These are phyloP conservation scores for Aspergillus sclerotiicarbonarius DNA, from an alignment of 495 filamentous ascomycete genomes.

Conservation along the genomic window DNA sequence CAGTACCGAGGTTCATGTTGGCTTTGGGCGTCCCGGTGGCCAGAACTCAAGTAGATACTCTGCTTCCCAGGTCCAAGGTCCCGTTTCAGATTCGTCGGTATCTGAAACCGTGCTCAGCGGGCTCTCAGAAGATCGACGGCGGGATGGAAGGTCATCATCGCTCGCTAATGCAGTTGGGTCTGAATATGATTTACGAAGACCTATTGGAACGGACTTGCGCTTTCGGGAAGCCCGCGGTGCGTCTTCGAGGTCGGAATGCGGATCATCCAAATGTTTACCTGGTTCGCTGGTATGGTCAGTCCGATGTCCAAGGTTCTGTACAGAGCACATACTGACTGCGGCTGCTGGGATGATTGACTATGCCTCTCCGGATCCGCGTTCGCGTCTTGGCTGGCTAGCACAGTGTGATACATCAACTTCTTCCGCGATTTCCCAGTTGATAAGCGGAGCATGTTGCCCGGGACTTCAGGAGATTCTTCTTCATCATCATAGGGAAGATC, in stretches of 20 bases:
- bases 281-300: too few relatives aligned
- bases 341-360: too few relatives aligned
- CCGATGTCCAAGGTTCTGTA: too few relatives aligned
- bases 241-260: too few relatives aligned
- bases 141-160: conserved; percentile 13
- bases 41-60: conserved; percentile 59
- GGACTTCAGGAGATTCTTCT: conserved; percentile 1
- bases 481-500: not conserved
- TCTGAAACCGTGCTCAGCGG: conserved; percentile 13
- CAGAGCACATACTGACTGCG: too few relatives aligned
- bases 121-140: conserved; percentile 12
- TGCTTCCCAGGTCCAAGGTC: conserved; percentile 60
- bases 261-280: too few relatives aligned
- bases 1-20: conserved; percentile 11
- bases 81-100: conserved; percentile 23
- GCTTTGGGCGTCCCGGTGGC: conserved; percentile 41
- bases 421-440: conserved; percentile 36
- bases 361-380: too few relatives aligned
- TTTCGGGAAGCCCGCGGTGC: too few relatives aligned
- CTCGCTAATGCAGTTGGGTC: conserved; percentile 31
- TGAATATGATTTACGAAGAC: conserved; percentile 37
- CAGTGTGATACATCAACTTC: conserved; percentile 50
- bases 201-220: conserved; percentile 8
- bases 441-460: conserved; percentile 33
- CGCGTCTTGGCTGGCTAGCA: conserved; percentile 25